Base-by-base conservation (phyloP, 345 rosid genomes). In the Pistacia integerrima region DNA sequence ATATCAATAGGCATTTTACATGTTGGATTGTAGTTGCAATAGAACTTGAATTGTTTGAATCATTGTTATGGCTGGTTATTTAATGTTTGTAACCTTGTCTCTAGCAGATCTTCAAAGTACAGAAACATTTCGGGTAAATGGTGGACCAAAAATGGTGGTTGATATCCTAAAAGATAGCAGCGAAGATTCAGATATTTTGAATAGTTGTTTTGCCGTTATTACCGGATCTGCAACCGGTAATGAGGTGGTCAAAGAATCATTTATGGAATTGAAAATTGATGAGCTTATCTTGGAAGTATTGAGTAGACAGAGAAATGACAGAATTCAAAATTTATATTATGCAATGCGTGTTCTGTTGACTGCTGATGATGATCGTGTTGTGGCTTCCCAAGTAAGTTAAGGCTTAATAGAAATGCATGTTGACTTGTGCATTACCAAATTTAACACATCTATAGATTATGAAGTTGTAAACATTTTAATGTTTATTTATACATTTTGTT, bases 281-380 rank as follows among this genome's bases (percentile, higher is more conserved):
- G 93, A 90, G 81, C 81, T 92, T 72, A 84, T 96, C 68, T 84
- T 93, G 81, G 83, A 87, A 85, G 85, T 88, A 49, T 75, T 96
- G 73, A 86, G 69, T 55, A 62, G 67, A 70, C 81, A 82, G 80
- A 76, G 80, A 80, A 85, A 83, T 76, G 81, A 75, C 49, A 73
- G 80, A 16, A 70, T 89, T 77, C 81, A 74, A 69, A 82, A 87
- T 83, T 20, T 93, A 79, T 96, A 93, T 58, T 95, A 96, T 64
- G 89, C 97, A 22, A 87, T 96, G 70, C 84, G 89, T 69, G 89
- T 85, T 82, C 73, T 96, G 74, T 87, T 92, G 75, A 91, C 97
- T 0, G 88, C 98, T 30, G 98, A 93, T 87, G 99, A 96, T 70
- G 84, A 83, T 82, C 97, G 98, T 44, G 99, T 92, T 44, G 91